These are phyloP conservation scores for Deuterostichococcus epilithicus DNA, from an alignment of 139 green algal genomes.

Conservation along the genomic window DNA sequence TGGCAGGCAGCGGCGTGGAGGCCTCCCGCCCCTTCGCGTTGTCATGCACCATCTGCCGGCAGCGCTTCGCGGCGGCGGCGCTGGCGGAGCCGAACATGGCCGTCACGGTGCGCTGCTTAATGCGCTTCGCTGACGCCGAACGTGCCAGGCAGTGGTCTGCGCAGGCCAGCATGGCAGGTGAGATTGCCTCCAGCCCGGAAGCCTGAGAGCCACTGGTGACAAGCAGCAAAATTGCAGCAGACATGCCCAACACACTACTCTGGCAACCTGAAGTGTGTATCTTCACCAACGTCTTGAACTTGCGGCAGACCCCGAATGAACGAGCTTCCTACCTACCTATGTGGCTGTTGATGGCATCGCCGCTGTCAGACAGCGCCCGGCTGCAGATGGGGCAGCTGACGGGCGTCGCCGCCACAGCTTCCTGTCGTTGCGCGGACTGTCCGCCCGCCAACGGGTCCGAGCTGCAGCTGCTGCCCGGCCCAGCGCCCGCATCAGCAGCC, in stretches of 20 bases:
- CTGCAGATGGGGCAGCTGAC: conserved; percentile 22
- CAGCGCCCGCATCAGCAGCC: background rate
- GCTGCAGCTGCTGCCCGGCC: no score
- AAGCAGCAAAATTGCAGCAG: no score
- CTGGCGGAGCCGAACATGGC: background rate
- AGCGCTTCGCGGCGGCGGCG: background rate
- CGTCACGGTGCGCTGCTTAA: conserved; percentile 22
- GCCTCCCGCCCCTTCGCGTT: background rate
- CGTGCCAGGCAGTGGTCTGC: conserved; percentile 29
- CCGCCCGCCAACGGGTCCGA: no score
- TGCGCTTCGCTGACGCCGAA: background rate
- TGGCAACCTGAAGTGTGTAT: no score
- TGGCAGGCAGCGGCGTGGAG: no score
- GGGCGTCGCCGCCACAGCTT: background rate
- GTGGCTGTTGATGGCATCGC: conserved; percentile 10
- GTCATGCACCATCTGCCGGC: background rate
- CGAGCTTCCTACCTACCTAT: conserved; percentile 5
- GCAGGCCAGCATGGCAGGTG: background rate
- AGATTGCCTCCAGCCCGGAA: background rate
- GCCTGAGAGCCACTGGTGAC: no score
- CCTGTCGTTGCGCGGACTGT: no score
- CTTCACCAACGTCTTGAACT: no score
- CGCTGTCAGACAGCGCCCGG: background rate
- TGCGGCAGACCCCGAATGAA: background rate
- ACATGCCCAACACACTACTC: no score